Evolutionary conservation across 2,329 filamentous ascomycete species (phyloP), one percentile per base, ranked within the genome.

Genomic region (Pezicula carpinea): DNA sequence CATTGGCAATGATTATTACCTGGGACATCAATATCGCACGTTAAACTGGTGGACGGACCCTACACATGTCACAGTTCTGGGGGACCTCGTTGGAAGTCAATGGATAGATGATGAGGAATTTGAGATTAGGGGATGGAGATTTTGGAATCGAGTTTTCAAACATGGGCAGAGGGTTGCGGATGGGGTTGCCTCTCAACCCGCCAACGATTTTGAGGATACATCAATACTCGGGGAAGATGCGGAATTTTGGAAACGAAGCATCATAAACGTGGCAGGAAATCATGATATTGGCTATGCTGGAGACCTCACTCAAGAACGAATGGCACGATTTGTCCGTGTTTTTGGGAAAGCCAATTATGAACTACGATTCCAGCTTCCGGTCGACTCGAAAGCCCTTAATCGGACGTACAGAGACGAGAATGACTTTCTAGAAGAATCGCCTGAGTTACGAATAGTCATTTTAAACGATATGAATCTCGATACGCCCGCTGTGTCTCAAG

Each of bases 251-350:
- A 68, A 74, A n/a, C 76, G 73, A 34, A 79, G 86, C 46, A 75
- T 96, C 53, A 89, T 99, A 64, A 95, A 96, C 57, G 81, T 97
- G 21, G 90, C 83, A 0, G 93, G 93, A 1, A 99, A 99, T 62
- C 93, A 99, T 64, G 93, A 99, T 65, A 84, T 99, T 60, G 93
- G 93, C 29, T 99, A 99, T 64, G 89, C 91, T 0, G 93, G 93
- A 3, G 93, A 99, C 65, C 76, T 97, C 51, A 89, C 85, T 34
- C 69, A 76, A n/a, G 75, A 81, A 51, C 81, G 90, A 3, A 74
- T 96, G 46, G 73, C 80, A 22, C 80, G 93, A 1, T 99, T 97
- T 63, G 90, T 96, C 68, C 75, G 77, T 18, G 78, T 79, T 1
- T 99, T 95, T 69, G 93, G 93, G 47, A 87, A 83, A 54, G 82